These are phyloP conservation scores for Wakefieldia striispora DNA, from an alignment of 768 basidiomycete genomes.

Conservation along the genomic window DNA sequence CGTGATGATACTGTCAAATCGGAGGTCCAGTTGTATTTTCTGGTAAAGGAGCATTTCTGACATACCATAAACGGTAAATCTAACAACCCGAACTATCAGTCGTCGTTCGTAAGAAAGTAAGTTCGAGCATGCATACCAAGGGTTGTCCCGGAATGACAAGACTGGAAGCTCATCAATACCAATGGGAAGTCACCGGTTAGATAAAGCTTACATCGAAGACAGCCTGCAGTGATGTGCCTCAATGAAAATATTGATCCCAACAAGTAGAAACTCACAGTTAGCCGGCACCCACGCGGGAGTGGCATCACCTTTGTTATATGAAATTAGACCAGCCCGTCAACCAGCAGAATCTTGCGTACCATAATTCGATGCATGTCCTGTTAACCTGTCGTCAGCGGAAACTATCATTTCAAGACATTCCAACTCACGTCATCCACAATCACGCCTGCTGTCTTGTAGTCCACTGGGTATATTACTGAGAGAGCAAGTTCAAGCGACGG, in stretches of 20 bases:
- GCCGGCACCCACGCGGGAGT: constrained; percentile 63
- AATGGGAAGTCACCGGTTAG: background rate
- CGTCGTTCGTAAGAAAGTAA: background rate
- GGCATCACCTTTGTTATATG: constrained; percentile 39
- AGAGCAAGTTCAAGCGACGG: background rate
- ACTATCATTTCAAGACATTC: background rate
- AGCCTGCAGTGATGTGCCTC: constrained; percentile 21
- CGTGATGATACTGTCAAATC: constrained; percentile 51
- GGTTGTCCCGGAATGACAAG: constrained; percentile 50
- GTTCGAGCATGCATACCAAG: constrained; percentile 31
- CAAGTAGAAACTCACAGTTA: constrained; percentile 43
- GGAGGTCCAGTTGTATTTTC: background rate
- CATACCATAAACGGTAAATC: constrained; percentile 31
- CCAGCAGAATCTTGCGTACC: constrained; percentile 21
- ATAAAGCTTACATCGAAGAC: constrained; percentile 46
- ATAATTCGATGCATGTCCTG: constrained; percentile 44
- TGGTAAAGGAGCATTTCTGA: background rate
- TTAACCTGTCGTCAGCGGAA: background rate
- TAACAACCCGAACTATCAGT: constrained; percentile 1
- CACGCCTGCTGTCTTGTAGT: constrained; percentile 71
- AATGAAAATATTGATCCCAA: background rate
- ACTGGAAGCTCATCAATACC: constrained; percentile 25
- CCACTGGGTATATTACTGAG: constrained; percentile 83
- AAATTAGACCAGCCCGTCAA: background rate
- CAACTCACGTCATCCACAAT: constrained; percentile 73